These are phyloP conservation scores for Rosa hybrid DNA, from an alignment of 331 rosid species.

Conservation along the genomic window DNA sequence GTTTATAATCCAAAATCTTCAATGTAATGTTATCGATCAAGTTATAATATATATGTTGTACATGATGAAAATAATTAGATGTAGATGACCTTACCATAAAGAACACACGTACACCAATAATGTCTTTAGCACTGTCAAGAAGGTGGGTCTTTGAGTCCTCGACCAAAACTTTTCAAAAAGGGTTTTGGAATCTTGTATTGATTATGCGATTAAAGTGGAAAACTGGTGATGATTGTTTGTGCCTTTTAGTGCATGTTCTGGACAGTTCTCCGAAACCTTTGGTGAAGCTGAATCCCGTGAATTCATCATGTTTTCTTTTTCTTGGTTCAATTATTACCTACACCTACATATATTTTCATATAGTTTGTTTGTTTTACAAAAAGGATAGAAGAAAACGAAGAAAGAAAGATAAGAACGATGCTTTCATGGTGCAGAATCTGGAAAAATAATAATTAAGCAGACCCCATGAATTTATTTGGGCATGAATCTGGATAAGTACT, in stretches of 20 bases:
- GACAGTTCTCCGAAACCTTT: conserved; percentile 1
- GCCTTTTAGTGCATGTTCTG: background rate
- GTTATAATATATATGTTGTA: too few species aligned
- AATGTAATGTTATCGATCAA: too few species aligned
- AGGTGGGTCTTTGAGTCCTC: background rate
- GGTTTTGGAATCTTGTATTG: background rate
- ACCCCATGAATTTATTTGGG: background rate
- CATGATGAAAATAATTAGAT: too few species aligned
- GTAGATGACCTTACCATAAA: too few species aligned
- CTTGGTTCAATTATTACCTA: background rate
- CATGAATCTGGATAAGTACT: background rate
- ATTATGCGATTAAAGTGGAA: background rate
- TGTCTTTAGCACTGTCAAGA: conserved; percentile 2
- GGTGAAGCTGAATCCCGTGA: conserved; percentile 13
- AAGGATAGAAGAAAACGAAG: background rate
- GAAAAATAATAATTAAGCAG: background rate
- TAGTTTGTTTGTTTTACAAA: background rate
- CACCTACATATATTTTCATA: background rate
- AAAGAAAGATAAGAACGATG: background rate
- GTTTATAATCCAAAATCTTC: too few species aligned
- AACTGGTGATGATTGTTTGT: background rate
- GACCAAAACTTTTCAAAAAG: conserved; percentile 1
- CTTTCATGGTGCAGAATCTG: background rate
- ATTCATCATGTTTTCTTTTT: background rate
- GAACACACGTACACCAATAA: background rate